Evolutionary conservation across 768 basidiomycete genomes (phyloP).

Genomic region (Suillus tomentosus): DNA sequence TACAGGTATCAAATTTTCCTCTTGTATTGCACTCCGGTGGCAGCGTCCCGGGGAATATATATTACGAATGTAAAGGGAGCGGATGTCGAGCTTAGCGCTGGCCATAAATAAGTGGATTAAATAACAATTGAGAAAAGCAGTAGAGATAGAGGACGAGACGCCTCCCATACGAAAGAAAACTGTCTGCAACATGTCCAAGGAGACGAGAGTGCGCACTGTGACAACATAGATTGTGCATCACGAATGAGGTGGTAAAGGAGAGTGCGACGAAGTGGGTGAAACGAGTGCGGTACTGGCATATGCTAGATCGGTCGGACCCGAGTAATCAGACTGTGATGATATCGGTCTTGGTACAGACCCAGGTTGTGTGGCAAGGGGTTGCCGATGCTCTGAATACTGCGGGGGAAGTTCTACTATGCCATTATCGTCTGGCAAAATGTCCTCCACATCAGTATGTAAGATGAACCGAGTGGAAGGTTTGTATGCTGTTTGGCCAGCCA

Average conservation of each 20-base stretch:
- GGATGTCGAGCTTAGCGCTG: constrained; percentile 9
- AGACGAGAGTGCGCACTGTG: not conserved
- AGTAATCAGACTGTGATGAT: constrained; percentile 15
- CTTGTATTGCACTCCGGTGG: not conserved
- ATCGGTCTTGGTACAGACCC: constrained; percentile 17
- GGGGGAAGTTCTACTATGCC: constrained; percentile 77
- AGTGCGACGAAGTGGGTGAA: constrained; percentile 9
- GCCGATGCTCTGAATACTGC: constrained; percentile 60
- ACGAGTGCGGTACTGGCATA: constrained; percentile 17
- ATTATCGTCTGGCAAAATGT: constrained; percentile 46
- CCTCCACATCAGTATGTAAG: constrained; percentile 70
- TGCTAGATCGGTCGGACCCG: constrained; percentile 14
- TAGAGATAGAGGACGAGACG: not conserved
- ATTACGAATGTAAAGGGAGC: constrained; percentile 9
- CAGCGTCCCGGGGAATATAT: not conserved
- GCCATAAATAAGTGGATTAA: constrained; percentile 14
- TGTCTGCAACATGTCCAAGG: constrained; percentile 9
- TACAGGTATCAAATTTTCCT: not conserved
- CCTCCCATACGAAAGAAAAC: constrained; percentile 1
- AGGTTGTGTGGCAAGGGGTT: constrained; percentile 12
- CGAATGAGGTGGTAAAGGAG: constrained; percentile 17
- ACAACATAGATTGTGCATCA: constrained; percentile 10
- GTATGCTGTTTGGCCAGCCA: constrained; percentile 48
- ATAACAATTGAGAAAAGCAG: not conserved
- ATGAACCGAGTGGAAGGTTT: constrained; percentile 55